Conservation (phyloP, 179 eudicot genomes). For the Beta corolliflora region DNA sequence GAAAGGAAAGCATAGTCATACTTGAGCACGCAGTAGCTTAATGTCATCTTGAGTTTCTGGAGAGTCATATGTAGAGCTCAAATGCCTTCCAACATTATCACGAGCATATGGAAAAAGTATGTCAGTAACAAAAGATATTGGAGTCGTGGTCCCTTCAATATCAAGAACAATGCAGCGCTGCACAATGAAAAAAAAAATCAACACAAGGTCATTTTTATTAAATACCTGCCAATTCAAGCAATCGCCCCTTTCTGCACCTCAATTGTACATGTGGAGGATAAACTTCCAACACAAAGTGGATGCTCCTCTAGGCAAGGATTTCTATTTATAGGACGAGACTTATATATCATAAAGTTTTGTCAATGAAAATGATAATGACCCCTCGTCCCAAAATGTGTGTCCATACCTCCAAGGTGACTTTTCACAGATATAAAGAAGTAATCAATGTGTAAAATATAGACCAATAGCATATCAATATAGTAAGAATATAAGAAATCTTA, state of each 20-base stretch:
- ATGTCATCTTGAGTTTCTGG: conserved; percentile 93
- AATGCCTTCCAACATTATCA: conserved; percentile 86
- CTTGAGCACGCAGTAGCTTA: conserved; percentile 78
- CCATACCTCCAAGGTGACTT: too few relatives aligned
- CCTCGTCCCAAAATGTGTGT: too few relatives aligned
- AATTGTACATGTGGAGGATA: background rate
- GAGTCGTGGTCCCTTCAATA: conserved; percentile 99
- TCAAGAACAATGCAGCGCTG: conserved; percentile 96
- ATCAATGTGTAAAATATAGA: too few relatives aligned
- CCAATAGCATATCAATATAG: too few relatives aligned
- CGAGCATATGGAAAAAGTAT: conserved; percentile 96
- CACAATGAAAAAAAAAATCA: conserved; percentile 23
- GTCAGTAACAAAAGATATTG: conserved; percentile 91
- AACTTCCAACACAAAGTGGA: background rate
- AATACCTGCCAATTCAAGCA: background rate
- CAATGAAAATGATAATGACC: too few relatives aligned
- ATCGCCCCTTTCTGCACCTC: background rate
- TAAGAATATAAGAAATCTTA: too few relatives aligned
- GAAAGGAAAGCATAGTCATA: conserved; percentile 29
- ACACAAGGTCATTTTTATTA: background rate
- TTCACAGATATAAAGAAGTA: too few relatives aligned
- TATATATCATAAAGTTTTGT: too few relatives aligned
- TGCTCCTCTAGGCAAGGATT: background rate
- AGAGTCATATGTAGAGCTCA: conserved; percentile 74
- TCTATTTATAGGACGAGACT: too few relatives aligned